Evolutionary conservation across 768 basidiomycete genomes (phyloP).

Genomic region (Russula emetica): DNA sequence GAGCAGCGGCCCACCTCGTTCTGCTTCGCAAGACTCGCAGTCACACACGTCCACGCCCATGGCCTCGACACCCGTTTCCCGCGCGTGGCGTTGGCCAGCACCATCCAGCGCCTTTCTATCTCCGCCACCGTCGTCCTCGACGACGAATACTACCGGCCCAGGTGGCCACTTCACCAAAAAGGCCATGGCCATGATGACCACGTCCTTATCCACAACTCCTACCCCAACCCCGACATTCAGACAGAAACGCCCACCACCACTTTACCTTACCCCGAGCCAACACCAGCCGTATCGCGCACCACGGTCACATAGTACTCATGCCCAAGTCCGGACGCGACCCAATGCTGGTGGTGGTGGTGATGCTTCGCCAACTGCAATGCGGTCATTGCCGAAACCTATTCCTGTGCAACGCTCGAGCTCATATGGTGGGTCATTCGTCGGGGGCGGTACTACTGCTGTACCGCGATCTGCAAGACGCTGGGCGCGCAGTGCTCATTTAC

Average conservation of each 20-base stretch:
- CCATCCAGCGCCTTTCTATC: neutral
- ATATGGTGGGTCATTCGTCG: conserved; percentile 32
- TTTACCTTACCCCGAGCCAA: conserved; percentile 6
- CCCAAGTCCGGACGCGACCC: neutral
- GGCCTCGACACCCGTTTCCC: neutral
- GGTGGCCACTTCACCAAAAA: neutral
- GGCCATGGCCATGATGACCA: neutral
- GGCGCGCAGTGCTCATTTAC: conserved; percentile 65
- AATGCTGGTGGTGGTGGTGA: neutral
- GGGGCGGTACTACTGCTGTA: conserved; percentile 28
- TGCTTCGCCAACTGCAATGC: neutral
- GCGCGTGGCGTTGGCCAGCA: conserved; percentile 17
- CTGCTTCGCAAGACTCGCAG: neutral
- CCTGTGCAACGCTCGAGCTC: conserved; percentile 46
- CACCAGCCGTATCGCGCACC: conserved; percentile 1
- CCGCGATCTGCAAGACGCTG: conserved; percentile 51
- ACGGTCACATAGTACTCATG: neutral
- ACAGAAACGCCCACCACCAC: conserved; percentile 1
- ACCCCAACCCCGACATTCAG: conserved; percentile 22
- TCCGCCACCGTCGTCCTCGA: neutral
- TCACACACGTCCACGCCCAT: conserved; percentile 5
- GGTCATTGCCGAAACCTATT: conserved; percentile 23
- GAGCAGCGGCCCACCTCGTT: conserved; percentile 30
- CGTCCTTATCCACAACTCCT: conserved; percentile 28
- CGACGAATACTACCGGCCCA: neutral